A percentile compares a stretch with the other conserved stretches of the same genome.
Conservation (phyloP, 768 basidiomycete species). For the Phallus indusiatus region DNA sequence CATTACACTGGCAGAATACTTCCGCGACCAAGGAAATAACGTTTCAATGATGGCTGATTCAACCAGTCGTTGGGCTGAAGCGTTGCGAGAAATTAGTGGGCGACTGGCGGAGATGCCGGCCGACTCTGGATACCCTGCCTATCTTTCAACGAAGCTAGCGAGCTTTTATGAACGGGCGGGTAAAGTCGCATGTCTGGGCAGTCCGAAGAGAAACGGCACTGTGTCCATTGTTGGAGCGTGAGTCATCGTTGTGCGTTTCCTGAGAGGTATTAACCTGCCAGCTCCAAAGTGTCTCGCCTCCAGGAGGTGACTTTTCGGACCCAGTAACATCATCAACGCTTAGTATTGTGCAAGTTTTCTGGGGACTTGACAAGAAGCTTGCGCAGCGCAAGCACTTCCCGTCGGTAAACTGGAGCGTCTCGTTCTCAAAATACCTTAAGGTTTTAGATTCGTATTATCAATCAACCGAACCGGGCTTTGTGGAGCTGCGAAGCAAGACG, state of each 20-base stretch:
- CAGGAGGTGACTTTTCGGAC: conserved; percentile 98
- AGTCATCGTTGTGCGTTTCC: conserved; percentile 27
- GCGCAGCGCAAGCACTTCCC: conserved; percentile 99
- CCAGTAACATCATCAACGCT: conserved; percentile 97
- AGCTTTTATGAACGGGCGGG: conserved; percentile 99
- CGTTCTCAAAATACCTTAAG: conserved; percentile 97
- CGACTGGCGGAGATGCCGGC: conserved; percentile 99
- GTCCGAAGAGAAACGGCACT: conserved; percentile 79
- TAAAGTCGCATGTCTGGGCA: conserved; percentile 87
- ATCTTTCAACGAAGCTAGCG: conserved; percentile 90
- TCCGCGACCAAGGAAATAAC: conserved; percentile 96
- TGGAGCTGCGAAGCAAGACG: conserved; percentile 82
- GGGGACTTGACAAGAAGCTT: conserved; percentile 99
- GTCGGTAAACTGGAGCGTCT: conserved; percentile 99
- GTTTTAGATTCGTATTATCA: conserved; percentile 92
- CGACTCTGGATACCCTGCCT: conserved; percentile 98
- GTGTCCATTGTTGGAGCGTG: conserved; percentile 99
- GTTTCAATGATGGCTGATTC: conserved; percentile 99
- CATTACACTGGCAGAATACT: conserved; percentile 97
- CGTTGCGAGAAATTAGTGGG: conserved; percentile 97
- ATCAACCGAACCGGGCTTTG: conserved; percentile 83
- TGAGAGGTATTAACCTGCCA: conserved; percentile 11
- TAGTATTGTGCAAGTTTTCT: conserved; percentile 99
- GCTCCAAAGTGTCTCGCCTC: conserved; percentile 80
- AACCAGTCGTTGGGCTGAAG: conserved; percentile 98